Evolutionary conservation across 805 yeast genomes (phyloP), one percentile per base, ranked within the genome.

Genomic region (Wickerhamomyces chaumierensis): DNA sequence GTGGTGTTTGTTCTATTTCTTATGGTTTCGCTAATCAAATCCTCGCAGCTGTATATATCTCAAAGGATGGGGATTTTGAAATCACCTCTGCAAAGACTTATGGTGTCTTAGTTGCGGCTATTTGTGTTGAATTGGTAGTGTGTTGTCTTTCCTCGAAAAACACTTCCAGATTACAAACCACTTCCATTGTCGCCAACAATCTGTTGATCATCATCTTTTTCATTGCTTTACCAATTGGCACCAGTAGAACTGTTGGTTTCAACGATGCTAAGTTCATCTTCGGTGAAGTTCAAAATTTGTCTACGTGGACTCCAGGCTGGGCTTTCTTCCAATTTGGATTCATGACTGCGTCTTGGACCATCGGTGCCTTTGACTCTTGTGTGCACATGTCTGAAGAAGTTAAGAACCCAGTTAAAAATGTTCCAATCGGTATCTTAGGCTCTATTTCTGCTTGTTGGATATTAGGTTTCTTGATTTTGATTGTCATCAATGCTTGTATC

Each of bases 341-440:
- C 68, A 68, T 75, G 71, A 76, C 85, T 0, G 75, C 78, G 3
- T 71, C 79, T 43, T 81, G 90, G 88, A 78, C 85, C 17, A 77
- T 80, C 56, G 82, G 83, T 21, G 78, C 82, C 0, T 78, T 77
- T 55, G 87, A 80, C 53, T 71, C 81, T 5, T 74, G 80, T 49
- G 73, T 80, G 36, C 87, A 80, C 58, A 74, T 78, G 78, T 66
- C 80, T 14, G 88, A 80, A 56, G 87, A 80, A 53, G 80, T 81
- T 21, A 63, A 64, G 39, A 69, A 78, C 51, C 82, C 85, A 7
- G 62, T 75, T 4, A 63, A 63, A 35, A 73, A 81, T 8, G 78
- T 78, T 4, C 86, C 87, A 5, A 57, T 71, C 35, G 86, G 84
- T 58, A 78, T 79, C 35, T 57, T 73, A 18, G 71, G 77, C 18